A percentile compares a stretch with the other conserved stretches of the same genome.
These are phyloP conservation scores for Skeletonema potamos DNA, from an alignment of 108 stramenopile genomes.

Conservation along the genomic window DNA sequence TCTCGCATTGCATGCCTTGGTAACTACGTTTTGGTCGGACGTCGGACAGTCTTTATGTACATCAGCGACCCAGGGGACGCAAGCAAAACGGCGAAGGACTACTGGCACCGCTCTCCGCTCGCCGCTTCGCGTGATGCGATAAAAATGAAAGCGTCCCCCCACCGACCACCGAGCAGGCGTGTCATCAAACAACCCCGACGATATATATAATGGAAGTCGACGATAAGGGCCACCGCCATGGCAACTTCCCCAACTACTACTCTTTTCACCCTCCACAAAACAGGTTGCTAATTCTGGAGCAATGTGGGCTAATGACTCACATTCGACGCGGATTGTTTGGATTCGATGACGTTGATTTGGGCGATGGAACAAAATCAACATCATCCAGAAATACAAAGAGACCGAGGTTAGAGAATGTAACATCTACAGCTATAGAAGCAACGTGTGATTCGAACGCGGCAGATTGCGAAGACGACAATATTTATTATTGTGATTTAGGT, in stretches of 20 bases:
- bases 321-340: slow-evolving; percentile 9
- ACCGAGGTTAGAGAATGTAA: slow-evolving; percentile 1
- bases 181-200: no score
- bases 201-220: background rate
- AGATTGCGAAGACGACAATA: background rate
- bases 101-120: no score
- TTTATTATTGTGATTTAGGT: slow-evolving; percentile 56
- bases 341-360: background rate
- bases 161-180: no score
- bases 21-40: no score
- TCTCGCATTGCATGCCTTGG: no score
- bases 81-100: no score
- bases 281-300: slow-evolving; percentile 24
- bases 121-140: no score
- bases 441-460: background rate
- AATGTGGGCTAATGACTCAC: slow-evolving; percentile 7
- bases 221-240: slow-evolving; percentile 1
- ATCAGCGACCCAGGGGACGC: no score
- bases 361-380: background rate
- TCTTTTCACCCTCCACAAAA: slow-evolving; percentile 48
- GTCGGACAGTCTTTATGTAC: no score
- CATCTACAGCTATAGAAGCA: background rate
- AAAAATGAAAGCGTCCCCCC: no score
- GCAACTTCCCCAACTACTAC: slow-evolving; percentile 65
- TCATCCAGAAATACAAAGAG: slow-evolving; percentile 11